Base-by-base conservation (phyloP, 148 eudicot genomes). In the Camellia granthamiana region DNA sequence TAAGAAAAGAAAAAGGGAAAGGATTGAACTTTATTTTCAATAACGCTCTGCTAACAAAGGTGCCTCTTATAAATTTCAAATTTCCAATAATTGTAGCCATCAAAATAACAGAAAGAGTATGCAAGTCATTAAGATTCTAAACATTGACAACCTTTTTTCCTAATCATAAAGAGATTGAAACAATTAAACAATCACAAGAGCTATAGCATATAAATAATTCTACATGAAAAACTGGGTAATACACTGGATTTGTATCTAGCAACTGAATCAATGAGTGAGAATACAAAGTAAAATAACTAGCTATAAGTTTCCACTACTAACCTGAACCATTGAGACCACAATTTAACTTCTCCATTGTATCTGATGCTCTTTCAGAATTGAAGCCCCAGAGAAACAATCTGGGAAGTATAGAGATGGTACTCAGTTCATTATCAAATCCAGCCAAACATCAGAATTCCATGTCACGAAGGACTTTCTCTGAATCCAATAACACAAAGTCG, bases 401-500 rank as follows among this genome's bases (percentile, higher is more conserved):
- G 15, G 23, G 62, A 2, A 16, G 62, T 2, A 16, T 7, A 11
- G 19, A 62, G 30, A 46, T 76, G 42, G 38, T 76, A 43, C 46
- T n/a, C 21, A 69, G 60, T 73, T 19, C 43, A 43, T 2, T 2
- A 7, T 3, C 52, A 58, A 59, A 11, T 61, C 42, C 55, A 62
- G 66, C 42, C 69, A 76, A 44, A 66, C 78, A 76, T 44, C 68
- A 60, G 59, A 46, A 62, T 76, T 76, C 55, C 69, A 76, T 46
- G 21, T 76, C 78, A 75, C 42, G 38, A 11, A 47, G 43, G 46
- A n/a, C 42, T 43, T 60, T 38, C 6, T 12, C 71, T 67, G 71
- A 44, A 66, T 41, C 21, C 72, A 69, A 13, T 15, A 44, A 44
- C 19, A 16, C 13, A 4, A 64, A 19, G 38, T 9, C 41, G 3